Evolutionary conservation across 1,284 basidiomycete species (phyloP), one percentile per base, ranked within the genome.

Genomic region (Cryptococcus hybrid): DNA sequence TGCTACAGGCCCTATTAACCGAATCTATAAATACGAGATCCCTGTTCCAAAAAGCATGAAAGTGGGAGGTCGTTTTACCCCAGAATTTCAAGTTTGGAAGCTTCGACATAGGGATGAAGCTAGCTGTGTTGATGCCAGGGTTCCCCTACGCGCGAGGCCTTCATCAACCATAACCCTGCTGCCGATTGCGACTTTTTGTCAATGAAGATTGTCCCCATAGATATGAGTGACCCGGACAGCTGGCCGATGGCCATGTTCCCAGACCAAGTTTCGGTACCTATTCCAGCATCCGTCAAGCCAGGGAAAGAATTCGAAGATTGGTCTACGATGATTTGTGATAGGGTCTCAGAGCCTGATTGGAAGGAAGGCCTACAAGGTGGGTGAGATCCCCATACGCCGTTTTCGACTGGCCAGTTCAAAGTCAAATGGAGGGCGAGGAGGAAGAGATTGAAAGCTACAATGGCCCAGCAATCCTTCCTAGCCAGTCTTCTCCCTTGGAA

Each of bases 311-410:
- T 12, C 15, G 40, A 42, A 42, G 15, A 5, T 11, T 42, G 40
- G 40, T 11, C 15, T 2, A 6, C 40, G 11, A 42, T 42, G 12
- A 11, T 12, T 5, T 11, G 13, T 15, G 40, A 47, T 4, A 34
- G 36, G n/a, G 35, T 51, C 7, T 52, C 53, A 0, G 18, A 52
- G n/a, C 57, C 53, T 3, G 57, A 59, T 45, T 15, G 46, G 18
- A 7, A 35, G 12, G 57, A 15, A 35, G 54, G 40, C 57, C 57
- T 8, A 59, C 57, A 30, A 35, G 57, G 37, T 55, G 53, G 53
- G 40, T 52, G 7, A 51, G 46, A 47, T 24, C 35, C 3, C 3
- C 30, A 13, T 30, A 24, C 13, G 7, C n/a, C 13, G 30, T n/a
- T 5, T 34, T 11, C 3, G 36, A 30, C 18, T 8, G 47, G 30